Percentiles rank a stretch among this genome's conserved stretches.
Conservation (phyloP, 140 eudicot genomes). For the Oenanthe javanica region DNA sequence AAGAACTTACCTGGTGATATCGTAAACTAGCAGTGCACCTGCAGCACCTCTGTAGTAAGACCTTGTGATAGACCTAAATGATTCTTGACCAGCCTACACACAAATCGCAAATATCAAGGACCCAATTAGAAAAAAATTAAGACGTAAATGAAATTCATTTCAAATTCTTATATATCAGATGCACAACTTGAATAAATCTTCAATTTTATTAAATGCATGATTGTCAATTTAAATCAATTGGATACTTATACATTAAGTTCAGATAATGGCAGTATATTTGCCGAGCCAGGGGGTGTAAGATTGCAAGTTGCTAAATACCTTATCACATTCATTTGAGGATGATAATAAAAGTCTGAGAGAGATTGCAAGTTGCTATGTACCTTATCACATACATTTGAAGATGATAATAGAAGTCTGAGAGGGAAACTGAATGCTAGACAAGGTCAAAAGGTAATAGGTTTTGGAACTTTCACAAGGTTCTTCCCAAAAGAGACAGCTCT, state of each 20-base stretch:
- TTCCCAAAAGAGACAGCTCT: neutral
- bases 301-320: neutral
- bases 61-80: too few relatives aligned
- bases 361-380: too few relatives aligned
- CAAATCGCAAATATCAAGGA: too few relatives aligned
- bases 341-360: neutral
- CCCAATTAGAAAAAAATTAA: too few relatives aligned
- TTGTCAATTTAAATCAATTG: neutral
- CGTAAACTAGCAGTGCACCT: too few relatives aligned
- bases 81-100: too few relatives aligned
- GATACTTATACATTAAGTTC: neutral
- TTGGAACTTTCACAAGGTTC: neutral
- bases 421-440: neutral
- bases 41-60: too few relatives aligned
- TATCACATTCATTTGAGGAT: neutral
- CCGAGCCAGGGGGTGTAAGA: neutral
- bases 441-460: neutral
- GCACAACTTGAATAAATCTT: neutral
- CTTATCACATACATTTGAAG: too few relatives aligned
- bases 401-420: too few relatives aligned
- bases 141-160: neutral
- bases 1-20: neutral
- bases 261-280: neutral
- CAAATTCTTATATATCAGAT: neutral
- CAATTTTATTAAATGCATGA: neutral